Evolutionary conservation across 129 eudicot species (phyloP).

Genomic region (Deinandra increscens): DNA sequence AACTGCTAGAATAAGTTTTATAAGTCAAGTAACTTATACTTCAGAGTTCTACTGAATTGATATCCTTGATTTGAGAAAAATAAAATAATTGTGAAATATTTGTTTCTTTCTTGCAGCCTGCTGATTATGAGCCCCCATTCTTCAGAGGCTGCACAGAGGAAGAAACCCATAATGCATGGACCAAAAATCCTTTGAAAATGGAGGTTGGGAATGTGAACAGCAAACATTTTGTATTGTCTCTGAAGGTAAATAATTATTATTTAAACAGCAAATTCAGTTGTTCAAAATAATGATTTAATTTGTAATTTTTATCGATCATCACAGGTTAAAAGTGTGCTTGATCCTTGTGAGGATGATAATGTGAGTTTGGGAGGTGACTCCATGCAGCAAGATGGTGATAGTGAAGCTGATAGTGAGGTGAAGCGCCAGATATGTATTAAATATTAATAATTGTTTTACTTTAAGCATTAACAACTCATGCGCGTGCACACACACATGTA

Average conservation of each 20-base stretch:
- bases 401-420: conserved; percentile 85
- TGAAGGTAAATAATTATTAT: conserved; percentile 55
- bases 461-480: background rate
- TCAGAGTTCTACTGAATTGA: background rate
- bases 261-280: background rate
- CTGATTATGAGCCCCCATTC: conserved; percentile 96
- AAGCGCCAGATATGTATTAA: conserved; percentile 10
- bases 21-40: conserved; percentile 1
- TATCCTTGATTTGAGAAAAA: conserved; percentile 19
- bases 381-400: conserved; percentile 52
- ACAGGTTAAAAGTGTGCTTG: conserved; percentile 96
- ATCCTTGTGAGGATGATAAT: conserved; percentile 90
- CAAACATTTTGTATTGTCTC: conserved; percentile 86
- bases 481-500: background rate
- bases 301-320: background rate
- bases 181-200: conserved; percentile 79
- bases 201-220: conserved; percentile 99
- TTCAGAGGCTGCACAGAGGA: conserved; percentile 88
- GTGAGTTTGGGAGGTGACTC: conserved; percentile 83
- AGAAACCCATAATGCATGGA: conserved; percentile 75
- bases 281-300: background rate
- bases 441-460: background rate
- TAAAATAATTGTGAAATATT: background rate
- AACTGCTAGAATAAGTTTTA: background rate
- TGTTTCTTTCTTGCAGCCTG: conserved; percentile 63